These are phyloP conservation scores for Pythium pectinolyticum DNA, from an alignment of 352 stramenopile species.

Conservation along the genomic window DNA sequence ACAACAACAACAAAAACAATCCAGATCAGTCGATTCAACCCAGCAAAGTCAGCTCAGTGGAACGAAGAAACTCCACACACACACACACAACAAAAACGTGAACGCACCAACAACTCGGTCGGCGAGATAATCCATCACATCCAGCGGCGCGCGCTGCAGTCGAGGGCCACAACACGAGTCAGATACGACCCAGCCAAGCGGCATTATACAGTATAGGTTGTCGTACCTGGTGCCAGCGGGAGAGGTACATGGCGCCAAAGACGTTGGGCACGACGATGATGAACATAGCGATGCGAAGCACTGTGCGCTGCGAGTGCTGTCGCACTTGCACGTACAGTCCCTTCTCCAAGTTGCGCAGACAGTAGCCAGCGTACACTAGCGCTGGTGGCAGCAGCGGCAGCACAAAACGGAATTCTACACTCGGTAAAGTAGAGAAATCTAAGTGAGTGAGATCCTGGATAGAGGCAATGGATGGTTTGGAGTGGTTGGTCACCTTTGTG, in stretches of 20 bases:
- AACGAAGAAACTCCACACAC: not conserved
- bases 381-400: conserved; percentile 70
- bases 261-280: conserved; percentile 66
- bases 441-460: not conserved
- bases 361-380: conserved; percentile 79
- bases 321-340: conserved; percentile 57
- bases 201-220: not conserved
- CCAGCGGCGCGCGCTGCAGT: conserved; percentile 57
- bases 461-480: not conserved
- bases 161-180: not conserved
- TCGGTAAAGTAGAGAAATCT: not conserved
- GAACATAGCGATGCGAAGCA: conserved; percentile 51
- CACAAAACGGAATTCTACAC: conserved; percentile 83
- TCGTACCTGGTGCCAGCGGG: conserved; percentile 52
- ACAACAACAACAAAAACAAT: no score
- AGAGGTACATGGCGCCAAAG: conserved; percentile 67
- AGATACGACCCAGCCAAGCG: not conserved
- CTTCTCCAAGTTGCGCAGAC: conserved; percentile 66
- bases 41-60: no score
- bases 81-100: no score
- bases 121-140: conserved; percentile 82
- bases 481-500: conserved; percentile 91
- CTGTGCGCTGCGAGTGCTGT: conserved; percentile 51
- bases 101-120: conserved; percentile 54
- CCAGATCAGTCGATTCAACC: no score